Conservation (phyloP, 2,329 filamentous ascomycete species). For the Fulvia fulva region DNA sequence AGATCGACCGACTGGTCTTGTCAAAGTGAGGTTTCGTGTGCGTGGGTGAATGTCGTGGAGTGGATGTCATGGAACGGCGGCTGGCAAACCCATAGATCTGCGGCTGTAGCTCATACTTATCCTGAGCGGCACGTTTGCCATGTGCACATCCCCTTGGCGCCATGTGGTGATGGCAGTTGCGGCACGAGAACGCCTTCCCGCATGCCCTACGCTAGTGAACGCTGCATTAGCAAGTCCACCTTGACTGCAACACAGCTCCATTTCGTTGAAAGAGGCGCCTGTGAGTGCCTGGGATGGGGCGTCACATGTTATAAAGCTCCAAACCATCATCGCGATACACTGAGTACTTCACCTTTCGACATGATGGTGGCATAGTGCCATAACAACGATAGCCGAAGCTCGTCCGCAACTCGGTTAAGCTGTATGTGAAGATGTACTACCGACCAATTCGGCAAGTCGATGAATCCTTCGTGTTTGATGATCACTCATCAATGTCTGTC, state of each 20-base stretch:
- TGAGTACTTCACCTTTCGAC: no score
- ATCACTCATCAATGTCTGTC: constrained; percentile 8
- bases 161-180: not conserved
- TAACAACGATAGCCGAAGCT: not conserved
- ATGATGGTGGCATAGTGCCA: no score
- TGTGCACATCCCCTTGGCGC: not conserved
- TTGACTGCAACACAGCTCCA: not conserved
- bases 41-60: no score
- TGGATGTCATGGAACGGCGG: not conserved
- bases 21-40: no score
- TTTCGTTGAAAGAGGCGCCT: not conserved
- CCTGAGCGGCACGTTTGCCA: not conserved
- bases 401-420: not conserved
- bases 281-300: no score
- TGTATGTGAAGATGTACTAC: not conserved
- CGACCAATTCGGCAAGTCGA: not conserved
- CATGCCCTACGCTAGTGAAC: not conserved
- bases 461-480: not conserved
- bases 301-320: no score
- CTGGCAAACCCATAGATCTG: not conserved
- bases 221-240: not conserved
- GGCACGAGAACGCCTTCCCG: not conserved
- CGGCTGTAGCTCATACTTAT: constrained; percentile 19
- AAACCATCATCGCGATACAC: no score
- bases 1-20: not conserved